phyloP scores from a whole-genome alignment of 1,139 yeast species.

The Zygosaccharomyces sapae region DNA sequence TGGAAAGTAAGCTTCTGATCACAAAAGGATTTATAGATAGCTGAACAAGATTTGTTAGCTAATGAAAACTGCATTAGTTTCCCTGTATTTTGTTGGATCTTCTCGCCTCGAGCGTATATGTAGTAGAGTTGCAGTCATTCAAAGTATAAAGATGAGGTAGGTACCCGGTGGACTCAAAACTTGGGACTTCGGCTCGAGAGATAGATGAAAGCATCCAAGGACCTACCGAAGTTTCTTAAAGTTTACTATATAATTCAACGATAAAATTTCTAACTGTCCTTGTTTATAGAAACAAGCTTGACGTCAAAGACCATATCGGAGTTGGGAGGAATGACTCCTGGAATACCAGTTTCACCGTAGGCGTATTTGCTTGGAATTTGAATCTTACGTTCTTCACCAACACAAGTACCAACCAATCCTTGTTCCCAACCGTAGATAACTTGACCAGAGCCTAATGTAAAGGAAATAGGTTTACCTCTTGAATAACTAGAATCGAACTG shows the following conservation, averaged over 20 bases:
- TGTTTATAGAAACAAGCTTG: constrained; percentile 48
- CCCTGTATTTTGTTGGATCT: no score
- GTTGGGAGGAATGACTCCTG: constrained; percentile 69
- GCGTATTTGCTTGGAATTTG: constrained; percentile 74
- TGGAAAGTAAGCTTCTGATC: constrained; percentile 9
- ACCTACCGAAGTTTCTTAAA: background rate
- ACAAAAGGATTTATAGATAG: constrained; percentile 7
- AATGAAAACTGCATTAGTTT: background rate
- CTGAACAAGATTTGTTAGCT: background rate
- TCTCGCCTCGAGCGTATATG: background rate
- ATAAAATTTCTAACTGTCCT: background rate
- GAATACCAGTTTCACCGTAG: constrained; percentile 73
- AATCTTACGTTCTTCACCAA: constrained; percentile 78
- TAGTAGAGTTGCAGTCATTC: background rate
- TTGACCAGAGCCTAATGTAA: constrained; percentile 67
- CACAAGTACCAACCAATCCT: constrained; percentile 75
- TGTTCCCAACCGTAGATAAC: constrained; percentile 89
- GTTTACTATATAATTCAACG: background rate
- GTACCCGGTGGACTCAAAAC: background rate
- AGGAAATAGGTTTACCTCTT: constrained; percentile 63
- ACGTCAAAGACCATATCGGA: constrained; percentile 61
- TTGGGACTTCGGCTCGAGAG: background rate
- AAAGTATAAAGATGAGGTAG: background rate
- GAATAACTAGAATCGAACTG: constrained; percentile 70
- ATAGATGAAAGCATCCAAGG: background rate